Evolutionary conservation across 2,329 filamentous ascomycete species (phyloP).

Genomic region (Colletotrichum liriopes): DNA sequence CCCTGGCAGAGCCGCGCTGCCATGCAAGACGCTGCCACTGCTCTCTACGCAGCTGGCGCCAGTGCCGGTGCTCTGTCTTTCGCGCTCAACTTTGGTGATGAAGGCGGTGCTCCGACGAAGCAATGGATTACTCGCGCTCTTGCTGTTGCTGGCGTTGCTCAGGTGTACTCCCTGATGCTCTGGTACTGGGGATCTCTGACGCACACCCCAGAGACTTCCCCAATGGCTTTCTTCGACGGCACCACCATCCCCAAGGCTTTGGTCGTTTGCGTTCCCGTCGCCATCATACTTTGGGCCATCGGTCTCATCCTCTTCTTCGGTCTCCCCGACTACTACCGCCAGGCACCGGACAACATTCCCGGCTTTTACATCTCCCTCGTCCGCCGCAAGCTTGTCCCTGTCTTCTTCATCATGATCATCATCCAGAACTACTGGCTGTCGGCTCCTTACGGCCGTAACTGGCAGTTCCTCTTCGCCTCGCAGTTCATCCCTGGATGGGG

Average conservation of each 20-base stretch:
- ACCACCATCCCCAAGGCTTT: constrained; percentile 48
- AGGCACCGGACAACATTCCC: constrained; percentile 74
- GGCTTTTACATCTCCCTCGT: constrained; percentile 76
- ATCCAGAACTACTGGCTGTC: constrained; percentile 79
- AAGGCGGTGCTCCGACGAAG: constrained; percentile 74
- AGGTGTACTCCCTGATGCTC: constrained; percentile 75
- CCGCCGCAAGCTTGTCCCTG: constrained; percentile 75
- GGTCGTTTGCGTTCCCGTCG: constrained; percentile 71
- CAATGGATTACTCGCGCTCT: constrained; percentile 79
- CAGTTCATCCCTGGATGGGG: constrained; percentile 70
- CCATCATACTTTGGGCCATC: constrained; percentile 70
- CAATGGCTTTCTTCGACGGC: constrained; percentile 49
- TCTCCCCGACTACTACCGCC: constrained; percentile 78
- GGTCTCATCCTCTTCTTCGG: constrained; percentile 71
- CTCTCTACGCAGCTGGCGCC: constrained; percentile 74
- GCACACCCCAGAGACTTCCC: constrained; percentile 37
- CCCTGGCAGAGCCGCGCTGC: constrained; percentile 55
- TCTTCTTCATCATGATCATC: constrained; percentile 76
- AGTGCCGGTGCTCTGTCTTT: constrained; percentile 77
- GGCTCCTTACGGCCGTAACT: constrained; percentile 77
- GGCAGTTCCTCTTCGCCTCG: constrained; percentile 75
- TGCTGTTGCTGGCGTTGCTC: constrained; percentile 77
- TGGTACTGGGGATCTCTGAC: constrained; percentile 74
- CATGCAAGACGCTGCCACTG: constrained; percentile 74
- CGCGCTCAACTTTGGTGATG: constrained; percentile 77